Base-by-base conservation (phyloP, 441 rosid species). In the Codiaeum variegatum region DNA sequence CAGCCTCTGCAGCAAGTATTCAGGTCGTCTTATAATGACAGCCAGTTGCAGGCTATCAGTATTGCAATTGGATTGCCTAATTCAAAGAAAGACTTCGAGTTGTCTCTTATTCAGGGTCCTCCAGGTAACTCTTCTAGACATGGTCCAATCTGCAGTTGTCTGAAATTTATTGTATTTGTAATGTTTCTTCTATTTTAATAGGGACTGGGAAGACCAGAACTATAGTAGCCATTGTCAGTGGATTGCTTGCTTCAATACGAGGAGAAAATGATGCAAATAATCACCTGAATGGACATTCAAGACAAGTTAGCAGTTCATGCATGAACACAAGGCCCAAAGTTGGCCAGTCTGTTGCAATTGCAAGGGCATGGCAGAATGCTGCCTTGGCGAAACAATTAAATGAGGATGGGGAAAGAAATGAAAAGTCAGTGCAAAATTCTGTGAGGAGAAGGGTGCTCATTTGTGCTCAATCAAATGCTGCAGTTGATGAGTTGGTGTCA, bases 381-480 rank as follows among this genome's bases (percentile, higher is more conserved):
- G 97, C 99, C 78, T 76, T 93, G 73, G 98, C 98, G 67, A 90
- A 82, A 78, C 96, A 93, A 73, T 77, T 91, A 73, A 83, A 82
- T 77, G 92, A 88, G 78, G 88, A 88, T 31, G 78, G 42, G 28
- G 89, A 82, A 78, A 83, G 76, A 65, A 77, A 76, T 56, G 80
- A 79, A 83, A 87, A 81, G 74, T 60, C 80, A 59, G 72, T 67
- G 59, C 97, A 85, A 81, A 81, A 73, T 79, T 85, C 82, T 76
- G 72, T 78, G 26, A 87, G 83, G 78, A 91, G 92, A 84, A 96
- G 99, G 81, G 94, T 96, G 72, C 84, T 96, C 62, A 81, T 96
- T 69, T 96, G 99, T 79, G 98, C 99, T 68, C 99, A 96, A 80
- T 96, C 99, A 75, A 96, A 96, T 87, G 99, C 99, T 68, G 99